Conservation (phyloP, 352 stramenopile genomes). For the Globisporangium lucens region DNA sequence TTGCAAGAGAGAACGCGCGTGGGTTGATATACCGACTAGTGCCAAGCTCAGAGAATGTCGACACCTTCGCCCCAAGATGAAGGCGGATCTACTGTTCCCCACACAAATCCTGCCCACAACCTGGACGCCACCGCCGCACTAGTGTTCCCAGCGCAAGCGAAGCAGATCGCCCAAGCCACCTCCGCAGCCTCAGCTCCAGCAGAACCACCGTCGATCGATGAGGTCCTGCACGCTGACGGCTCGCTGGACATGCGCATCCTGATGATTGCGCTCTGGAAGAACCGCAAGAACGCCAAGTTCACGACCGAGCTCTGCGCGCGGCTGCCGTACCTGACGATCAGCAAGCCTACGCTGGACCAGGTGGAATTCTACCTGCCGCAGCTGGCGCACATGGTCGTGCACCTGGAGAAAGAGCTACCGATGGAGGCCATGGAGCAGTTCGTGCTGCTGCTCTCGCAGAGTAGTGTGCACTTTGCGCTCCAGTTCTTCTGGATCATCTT, state of each 20-base stretch:
- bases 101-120: not conserved
- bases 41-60: not conserved
- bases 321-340: conserved; percentile 48
- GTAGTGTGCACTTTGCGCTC: conserved; percentile 77
- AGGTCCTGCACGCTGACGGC: conserved; percentile 42
- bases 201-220: conserved; percentile 17
- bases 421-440: conserved; percentile 81
- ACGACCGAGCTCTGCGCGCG: conserved; percentile 58
- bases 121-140: not conserved
- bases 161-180: conserved; percentile 1
- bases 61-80: not conserved
- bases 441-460: conserved; percentile 67
- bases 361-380: conserved; percentile 82
- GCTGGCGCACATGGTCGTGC: conserved; percentile 80
- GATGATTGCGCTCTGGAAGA: conserved; percentile 77
- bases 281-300: conserved; percentile 57
- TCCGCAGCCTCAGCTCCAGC: not conserved
- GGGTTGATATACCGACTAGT: not conserved
- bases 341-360: conserved; percentile 56
- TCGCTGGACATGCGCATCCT: conserved; percentile 63
- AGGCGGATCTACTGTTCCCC: not conserved
- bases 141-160: conserved; percentile 10
- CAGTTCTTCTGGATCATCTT: conserved; percentile 87
- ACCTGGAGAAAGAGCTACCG: conserved; percentile 73
- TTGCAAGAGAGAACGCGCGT: not conserved